A percentile compares a stretch with the other conserved stretches of the same genome.
phyloP scores from a whole-genome alignment of 179 eudicot species.

The Heliamphora pulchella region DNA sequence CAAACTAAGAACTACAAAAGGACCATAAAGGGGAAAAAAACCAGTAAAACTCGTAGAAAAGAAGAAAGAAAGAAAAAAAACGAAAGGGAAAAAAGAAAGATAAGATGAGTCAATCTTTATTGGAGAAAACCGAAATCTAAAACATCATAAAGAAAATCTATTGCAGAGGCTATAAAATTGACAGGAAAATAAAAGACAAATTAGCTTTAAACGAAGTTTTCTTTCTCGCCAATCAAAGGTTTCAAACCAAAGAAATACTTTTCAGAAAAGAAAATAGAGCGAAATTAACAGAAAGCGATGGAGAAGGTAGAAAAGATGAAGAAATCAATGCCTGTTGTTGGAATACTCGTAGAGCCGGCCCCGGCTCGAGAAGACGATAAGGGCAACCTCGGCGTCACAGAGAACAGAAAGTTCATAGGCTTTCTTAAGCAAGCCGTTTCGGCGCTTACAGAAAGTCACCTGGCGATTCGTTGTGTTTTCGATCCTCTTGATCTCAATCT shows the following conservation, averaged over 20 bases:
- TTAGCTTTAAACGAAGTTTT: neutral
- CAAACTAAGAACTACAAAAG: constrained; percentile 27
- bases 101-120: constrained; percentile 24
- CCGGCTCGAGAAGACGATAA: constrained; percentile 79
- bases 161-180: no score
- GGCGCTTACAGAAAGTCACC: constrained; percentile 90
- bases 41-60: neutral
- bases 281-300: no score
- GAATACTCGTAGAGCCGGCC: constrained; percentile 97
- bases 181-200: neutral
- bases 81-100: constrained; percentile 22
- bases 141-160: no score
- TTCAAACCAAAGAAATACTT: neutral
- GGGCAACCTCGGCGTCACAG: constrained; percentile 97
- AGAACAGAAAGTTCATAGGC: constrained; percentile 91
- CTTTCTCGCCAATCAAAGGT: neutral
- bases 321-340: constrained; percentile 62
- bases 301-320: neutral
- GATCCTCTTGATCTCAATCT: constrained; percentile 92
- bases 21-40: constrained; percentile 21
- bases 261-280: neutral
- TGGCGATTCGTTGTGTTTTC: constrained; percentile 95
- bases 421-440: constrained; percentile 86
- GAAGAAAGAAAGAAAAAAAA: constrained; percentile 2
- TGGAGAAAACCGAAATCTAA: neutral